Evolutionary conservation across 306 rosid species (phyloP).

Genomic region (Fagus crenata): DNA sequence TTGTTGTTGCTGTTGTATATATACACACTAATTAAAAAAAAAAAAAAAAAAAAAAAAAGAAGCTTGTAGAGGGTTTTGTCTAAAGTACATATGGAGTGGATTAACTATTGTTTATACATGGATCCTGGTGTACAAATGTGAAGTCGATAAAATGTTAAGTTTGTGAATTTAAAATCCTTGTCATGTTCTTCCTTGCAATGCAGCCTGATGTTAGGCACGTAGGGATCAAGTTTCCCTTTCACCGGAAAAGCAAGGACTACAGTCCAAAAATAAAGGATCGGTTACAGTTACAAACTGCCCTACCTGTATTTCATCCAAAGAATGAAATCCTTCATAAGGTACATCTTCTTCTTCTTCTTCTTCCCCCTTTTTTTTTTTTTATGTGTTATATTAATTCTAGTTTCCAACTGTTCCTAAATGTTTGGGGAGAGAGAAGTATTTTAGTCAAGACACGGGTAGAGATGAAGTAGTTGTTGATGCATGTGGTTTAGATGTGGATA

Average conservation of each 20-base stretch:
- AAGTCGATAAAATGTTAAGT: neutral
- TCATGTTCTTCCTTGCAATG: conserved; percentile 18
- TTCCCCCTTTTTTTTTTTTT: conserved; percentile 5
- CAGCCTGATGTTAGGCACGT: conserved; percentile 25
- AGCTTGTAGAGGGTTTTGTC: no score
- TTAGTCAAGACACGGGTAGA: neutral
- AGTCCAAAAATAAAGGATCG: conserved; percentile 9
- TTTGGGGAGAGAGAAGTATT: neutral
- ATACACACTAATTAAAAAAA: no score
- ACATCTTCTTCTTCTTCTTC: no score
- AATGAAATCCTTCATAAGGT: conserved; percentile 41
- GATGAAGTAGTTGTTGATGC: no score
- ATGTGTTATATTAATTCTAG: neutral
- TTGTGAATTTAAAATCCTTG: neutral
- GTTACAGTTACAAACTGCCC: neutral
- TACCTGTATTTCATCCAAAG: conserved; percentile 30
- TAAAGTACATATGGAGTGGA: no score
- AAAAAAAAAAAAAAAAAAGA: no score
- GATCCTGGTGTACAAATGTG: no score
- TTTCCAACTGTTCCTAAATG: neutral
- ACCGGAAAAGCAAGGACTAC: conserved; percentile 10
- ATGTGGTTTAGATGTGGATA: no score
- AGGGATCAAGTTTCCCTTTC: conserved; percentile 1
- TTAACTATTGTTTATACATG: no score
- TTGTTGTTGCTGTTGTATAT: no score